Conservation (phyloP, 345 rosid species). For the Eucalyptus pauciflora region DNA sequence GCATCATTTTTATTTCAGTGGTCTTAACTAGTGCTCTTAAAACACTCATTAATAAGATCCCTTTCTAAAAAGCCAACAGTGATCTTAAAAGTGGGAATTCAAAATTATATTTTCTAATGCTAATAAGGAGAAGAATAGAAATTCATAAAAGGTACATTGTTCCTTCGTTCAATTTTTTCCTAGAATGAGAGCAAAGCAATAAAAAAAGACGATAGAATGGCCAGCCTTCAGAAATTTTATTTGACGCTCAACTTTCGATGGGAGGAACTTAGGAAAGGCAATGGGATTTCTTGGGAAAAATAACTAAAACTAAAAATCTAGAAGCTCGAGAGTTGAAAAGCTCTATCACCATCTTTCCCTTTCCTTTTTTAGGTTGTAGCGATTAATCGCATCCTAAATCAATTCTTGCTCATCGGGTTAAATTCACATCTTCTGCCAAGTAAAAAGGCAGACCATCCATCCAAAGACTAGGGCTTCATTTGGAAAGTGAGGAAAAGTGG, state of each 20-base stretch:
- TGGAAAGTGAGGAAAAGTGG: background rate
- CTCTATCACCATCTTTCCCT: background rate
- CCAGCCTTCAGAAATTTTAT: background rate
- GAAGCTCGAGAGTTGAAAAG: background rate
- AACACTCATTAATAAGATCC: background rate
- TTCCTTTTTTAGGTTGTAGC: background rate
- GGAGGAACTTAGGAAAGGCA: background rate
- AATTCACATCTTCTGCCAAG: background rate
- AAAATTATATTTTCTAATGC: background rate
- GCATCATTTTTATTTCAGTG: no score
- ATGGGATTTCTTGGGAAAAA: background rate
- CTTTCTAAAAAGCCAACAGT: rapidly evolving
- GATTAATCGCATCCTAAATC: background rate
- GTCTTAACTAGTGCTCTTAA: no score
- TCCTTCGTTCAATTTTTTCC: background rate
- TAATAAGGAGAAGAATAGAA: background rate
- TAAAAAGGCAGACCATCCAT: background rate
- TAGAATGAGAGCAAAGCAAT: background rate
- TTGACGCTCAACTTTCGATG: background rate
- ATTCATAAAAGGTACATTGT: background rate
- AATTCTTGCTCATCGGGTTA: background rate
- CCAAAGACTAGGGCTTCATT: background rate
- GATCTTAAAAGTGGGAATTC: background rate
- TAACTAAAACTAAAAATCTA: background rate
- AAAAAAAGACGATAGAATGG: background rate